Evolutionary conservation across 2,329 filamentous ascomycete genomes (phyloP), one percentile per base, ranked within the genome.

Genomic region (Penicillium sp.): DNA sequence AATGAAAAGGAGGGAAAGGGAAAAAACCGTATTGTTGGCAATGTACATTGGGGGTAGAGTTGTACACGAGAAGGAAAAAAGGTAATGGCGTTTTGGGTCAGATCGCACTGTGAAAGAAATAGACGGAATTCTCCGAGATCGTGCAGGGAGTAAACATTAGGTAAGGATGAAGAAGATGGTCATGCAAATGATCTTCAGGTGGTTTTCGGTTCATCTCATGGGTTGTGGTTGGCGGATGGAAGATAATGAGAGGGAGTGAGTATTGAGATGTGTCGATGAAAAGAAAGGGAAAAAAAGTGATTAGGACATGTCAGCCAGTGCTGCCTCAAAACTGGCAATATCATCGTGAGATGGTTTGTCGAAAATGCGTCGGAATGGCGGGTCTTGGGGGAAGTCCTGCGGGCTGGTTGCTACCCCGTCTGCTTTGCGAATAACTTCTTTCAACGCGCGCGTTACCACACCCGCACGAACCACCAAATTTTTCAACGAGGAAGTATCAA

Each of bases 401-500:
- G 75, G 61, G 60, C 69, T 63, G 40, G 65, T 50, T 21, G 71
- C 67, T 15, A 80, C 78, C n/a, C 76, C 76, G 61, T 81, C 79
- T 42, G 78, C 79, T 67, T 77, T 79, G 58, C 79, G 77, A 45
- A 81, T 74, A 48, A 80, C 75, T 58, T 81, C 79, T 62, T 81
- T 81, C 53, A 81, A 63, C 13, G 79, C 76, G 47, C 79, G 73
- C 19, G 78, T 81, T 43, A 81, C 77, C 31, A 79, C 78, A 19
- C 79, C 78, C 17, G 79, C 79, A 42, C 79, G 76, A 29, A 77
- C 68, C 27, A 88, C 85, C 56, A 88, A 83, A 67, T 86, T 83
- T 62, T 81, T 80, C 15, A 88, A 77, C 43, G 86, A 87, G 27
- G 83, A 83, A 2, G 85, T 88, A 66, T 88, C 85, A 67, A 88